Evolutionary conservation across 225 moss, liverwort and hornwort genomes (phyloP).

Genomic region (Marchantia polymorpha): DNA sequence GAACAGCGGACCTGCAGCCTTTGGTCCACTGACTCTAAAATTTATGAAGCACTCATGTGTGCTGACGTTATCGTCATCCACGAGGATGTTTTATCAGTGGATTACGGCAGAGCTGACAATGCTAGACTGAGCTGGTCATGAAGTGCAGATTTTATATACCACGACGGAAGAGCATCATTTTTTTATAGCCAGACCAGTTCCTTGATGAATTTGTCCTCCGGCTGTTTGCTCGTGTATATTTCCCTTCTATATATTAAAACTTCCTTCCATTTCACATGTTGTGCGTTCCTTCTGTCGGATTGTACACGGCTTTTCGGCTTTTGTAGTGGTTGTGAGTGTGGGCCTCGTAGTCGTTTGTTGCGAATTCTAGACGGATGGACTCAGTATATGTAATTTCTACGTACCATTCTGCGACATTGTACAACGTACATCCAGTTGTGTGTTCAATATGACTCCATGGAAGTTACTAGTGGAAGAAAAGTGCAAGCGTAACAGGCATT

Average conservation of each 20-base stretch:
- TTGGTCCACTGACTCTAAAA: neutral
- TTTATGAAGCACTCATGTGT: neutral
- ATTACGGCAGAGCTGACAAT: neutral
- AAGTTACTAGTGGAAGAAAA: too few relatives aligned
- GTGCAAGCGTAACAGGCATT: too few relatives aligned
- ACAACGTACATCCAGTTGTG: too few relatives aligned
- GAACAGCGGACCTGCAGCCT: neutral
- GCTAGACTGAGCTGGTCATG: neutral
- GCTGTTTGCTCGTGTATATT: neutral
- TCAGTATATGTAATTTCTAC: too few relatives aligned
- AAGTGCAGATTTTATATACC: neutral
- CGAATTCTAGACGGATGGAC: too few relatives aligned
- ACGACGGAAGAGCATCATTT: neutral
- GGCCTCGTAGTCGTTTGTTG: too few relatives aligned
- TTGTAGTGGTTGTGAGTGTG: too few relatives aligned
- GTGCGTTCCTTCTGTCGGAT: neutral
- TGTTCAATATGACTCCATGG: too few relatives aligned
- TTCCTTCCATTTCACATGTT: neutral
- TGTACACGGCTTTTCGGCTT: too few relatives aligned
- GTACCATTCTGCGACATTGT: too few relatives aligned
- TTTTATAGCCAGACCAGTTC: neutral
- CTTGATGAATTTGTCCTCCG: neutral
- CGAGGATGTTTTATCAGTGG: too few relatives aligned
- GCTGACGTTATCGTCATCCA: too few relatives aligned
- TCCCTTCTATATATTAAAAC: neutral